Evolutionary conservation across 148 eudicot genomes (phyloP).

Genomic region (Bassia scoparia): DNA sequence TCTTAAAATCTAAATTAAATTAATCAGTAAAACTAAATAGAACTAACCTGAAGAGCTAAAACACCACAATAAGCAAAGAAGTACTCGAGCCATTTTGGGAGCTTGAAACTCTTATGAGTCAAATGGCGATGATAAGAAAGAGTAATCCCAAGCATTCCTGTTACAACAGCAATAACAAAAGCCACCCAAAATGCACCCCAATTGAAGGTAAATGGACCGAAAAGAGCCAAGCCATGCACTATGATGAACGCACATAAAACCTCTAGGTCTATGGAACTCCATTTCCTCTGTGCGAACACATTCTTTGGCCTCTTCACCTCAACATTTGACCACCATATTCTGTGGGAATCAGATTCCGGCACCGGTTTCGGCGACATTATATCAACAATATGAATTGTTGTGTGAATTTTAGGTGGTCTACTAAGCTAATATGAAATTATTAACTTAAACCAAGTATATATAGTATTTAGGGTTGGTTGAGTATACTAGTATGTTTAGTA

Average conservation of each 20-base stretch:
- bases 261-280: conserved; percentile 44
- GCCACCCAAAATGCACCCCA: too few species aligned
- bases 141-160: conserved; percentile 68
- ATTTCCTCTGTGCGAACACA: conserved; percentile 45
- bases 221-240: conserved; percentile 54
- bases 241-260: conserved; percentile 37
- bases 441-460: too few species aligned
- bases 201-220: conserved; percentile 61
- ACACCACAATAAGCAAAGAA: conserved; percentile 62
- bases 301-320: conserved; percentile 42
- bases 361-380: conserved; percentile 12
- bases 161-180: conserved; percentile 41
- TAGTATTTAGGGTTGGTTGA: too few species aligned
- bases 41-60: conserved; percentile 76
- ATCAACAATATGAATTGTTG: too few species aligned
- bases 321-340: too few species aligned
- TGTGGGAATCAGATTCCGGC: conserved; percentile 23
- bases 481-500: too few species aligned
- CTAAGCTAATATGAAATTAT: too few species aligned
- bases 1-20: too few species aligned
- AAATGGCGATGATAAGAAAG: conserved; percentile 62
- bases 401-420: too few species aligned
- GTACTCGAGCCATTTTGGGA: conserved; percentile 89
- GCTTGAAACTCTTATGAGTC: too few species aligned
- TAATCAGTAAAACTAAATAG: too few species aligned